Percentiles rank a stretch among this genome's conserved stretches.
These are phyloP conservation scores for cucumber (Cucumis sativus) DNA, from an alignment of 306 rosid species.

Conservation along the genomic window Cucumber_9930_V3 NC_026655.2:18656001-18656500, in stretches of 20 bases:
- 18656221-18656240: too few species aligned
- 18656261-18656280: neutral
- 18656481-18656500: constrained; percentile 99
- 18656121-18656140: too few species aligned
- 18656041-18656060: neutral
- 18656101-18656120: neutral
- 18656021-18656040: neutral
- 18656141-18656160: too few species aligned
- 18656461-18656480: constrained; percentile 90
- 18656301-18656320: neutral
- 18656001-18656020: neutral
- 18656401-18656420: constrained; percentile 68
- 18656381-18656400: constrained; percentile 90
- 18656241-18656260: neutral
- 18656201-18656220: too few species aligned
- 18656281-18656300: neutral
- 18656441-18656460: constrained; percentile 56
- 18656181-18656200: too few species aligned
- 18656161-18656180: too few species aligned
- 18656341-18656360: constrained; percentile 5
- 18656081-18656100: neutral
- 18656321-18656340: neutral
- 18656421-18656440: constrained; percentile 27
- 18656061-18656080: neutral
- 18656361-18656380: constrained; percentile 5